Evolutionary conservation across 2,329 filamentous ascomycete species (phyloP), one percentile per base, ranked within the genome.

Genomic region (Ophiocordyceps robertsii): DNA sequence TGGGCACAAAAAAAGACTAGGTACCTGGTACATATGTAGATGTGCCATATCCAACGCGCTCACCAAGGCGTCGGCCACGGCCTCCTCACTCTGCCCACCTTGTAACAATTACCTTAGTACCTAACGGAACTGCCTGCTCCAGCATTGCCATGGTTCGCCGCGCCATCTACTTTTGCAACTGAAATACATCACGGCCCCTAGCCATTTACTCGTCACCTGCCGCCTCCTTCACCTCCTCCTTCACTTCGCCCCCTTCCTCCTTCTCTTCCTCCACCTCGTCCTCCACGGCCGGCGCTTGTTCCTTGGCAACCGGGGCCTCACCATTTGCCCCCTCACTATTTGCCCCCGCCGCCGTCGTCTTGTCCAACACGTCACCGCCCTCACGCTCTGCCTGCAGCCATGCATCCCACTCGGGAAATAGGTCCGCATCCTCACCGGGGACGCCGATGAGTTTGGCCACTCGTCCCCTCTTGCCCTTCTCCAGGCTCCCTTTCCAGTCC

Each of bases 371-470:
- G 11, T n/a, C 29, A 8, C 40, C 27, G 24, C 33, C 33, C 7
- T 41, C 27, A 8, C 21, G 29, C 67, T 96, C 92, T 47, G 95
- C 59, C 56, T 75, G 73, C 52, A 96, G 59, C 69, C 86, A 95
- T 62, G 92, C 83, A 5, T 95, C 84, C 92, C 92, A 98, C 56
- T 95, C 87, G 0, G 90, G 90, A 66, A 98, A 98, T 52, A 98
- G 73, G 3, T 94, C 89, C 35, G 83, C 83, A 46, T 88, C 85
- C 52, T 84, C 81, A 0, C 78, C 84, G 0, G 92, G 92, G 0
- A 86, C 73, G 46, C 84, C 90, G 42, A 98, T 75, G 40, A 88
- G 71, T 65, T 90, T 83, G 11, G 84, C 78, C 4, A 96, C 83
- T 51, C 92, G 86, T 11, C 73, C 75, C 70, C 93, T 95, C 60